Conservation (phyloP, 768 basidiomycete species). For the Kwoniella sp. region DNA sequence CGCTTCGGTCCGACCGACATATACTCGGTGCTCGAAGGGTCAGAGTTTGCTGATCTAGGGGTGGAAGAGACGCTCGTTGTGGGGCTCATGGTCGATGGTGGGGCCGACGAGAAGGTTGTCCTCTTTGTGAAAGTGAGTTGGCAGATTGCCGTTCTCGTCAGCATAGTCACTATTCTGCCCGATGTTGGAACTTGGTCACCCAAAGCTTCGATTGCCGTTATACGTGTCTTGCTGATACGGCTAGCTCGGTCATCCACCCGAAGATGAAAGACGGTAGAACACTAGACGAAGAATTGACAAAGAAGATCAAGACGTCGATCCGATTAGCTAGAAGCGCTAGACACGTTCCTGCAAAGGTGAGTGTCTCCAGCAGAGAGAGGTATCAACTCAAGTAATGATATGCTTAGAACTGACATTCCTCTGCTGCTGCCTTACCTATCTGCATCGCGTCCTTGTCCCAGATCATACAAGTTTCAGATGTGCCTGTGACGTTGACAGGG, state of each 20-base stretch:
- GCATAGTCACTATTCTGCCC: too few relatives aligned
- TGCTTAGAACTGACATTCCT: constrained; percentile 69
- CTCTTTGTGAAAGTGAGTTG: constrained; percentile 66
- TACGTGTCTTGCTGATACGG: too few relatives aligned
- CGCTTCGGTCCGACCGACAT: constrained; percentile 80
- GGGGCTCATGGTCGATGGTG: constrained; percentile 68
- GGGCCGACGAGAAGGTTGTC: constrained; percentile 73
- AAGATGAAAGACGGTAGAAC: constrained; percentile 58
- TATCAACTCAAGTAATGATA: too few relatives aligned
- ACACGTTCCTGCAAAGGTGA: constrained; percentile 74
- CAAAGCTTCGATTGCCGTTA: too few relatives aligned
- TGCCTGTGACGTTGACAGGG: constrained; percentile 78
- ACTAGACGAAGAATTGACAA: constrained; percentile 63
- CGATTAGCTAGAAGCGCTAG: constrained; percentile 68
- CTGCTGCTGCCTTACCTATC: constrained; percentile 62
- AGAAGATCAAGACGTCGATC: constrained; percentile 66
- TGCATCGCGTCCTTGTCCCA: neutral
- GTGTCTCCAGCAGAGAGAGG: constrained; percentile 34
- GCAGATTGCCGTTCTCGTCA: neutral
- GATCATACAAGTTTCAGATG: constrained; percentile 71
- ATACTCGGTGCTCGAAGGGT: constrained; percentile 73
- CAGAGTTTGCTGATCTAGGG: constrained; percentile 58
- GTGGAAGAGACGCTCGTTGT: constrained; percentile 74
- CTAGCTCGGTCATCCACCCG: neutral
- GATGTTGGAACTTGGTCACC: too few relatives aligned